A percentile compares a stretch with the other conserved stretches of the same genome.
Conservation (phyloP, 2,329 filamentous ascomycete genomes). For the Diaporthe amygdali region DNA sequence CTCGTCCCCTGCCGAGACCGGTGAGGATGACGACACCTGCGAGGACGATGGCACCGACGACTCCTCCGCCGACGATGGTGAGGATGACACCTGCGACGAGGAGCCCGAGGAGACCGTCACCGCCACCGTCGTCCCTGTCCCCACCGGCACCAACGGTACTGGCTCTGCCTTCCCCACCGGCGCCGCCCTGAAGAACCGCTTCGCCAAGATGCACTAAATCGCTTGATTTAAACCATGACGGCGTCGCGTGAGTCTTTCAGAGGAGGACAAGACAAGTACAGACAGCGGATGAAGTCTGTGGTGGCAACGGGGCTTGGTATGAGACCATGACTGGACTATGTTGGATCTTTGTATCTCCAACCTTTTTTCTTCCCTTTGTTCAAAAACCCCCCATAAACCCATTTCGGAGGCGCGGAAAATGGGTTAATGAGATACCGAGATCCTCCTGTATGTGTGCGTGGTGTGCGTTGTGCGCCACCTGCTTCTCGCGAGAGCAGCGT, state of each 20-base stretch:
- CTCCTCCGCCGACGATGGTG: not conserved
- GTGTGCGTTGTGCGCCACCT: not conserved
- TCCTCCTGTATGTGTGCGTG: not conserved
- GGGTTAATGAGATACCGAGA: slow-evolving; percentile 12
- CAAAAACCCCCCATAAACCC: not conserved
- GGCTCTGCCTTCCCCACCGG: slow-evolving; percentile 24
- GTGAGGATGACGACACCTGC: slow-evolving; percentile 13
- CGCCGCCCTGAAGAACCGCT: slow-evolving; percentile 22
- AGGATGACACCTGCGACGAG: slow-evolving; percentile 19
- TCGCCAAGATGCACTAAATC: slow-evolving; percentile 25
- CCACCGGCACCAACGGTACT: slow-evolving; percentile 17
- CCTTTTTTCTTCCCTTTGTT: slow-evolving; percentile 20
- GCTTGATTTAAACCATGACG: not conserved
- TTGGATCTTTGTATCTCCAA: slow-evolving; percentile 21
- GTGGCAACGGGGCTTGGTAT: slow-evolving; percentile 22
- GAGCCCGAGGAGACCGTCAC: slow-evolving; percentile 25
- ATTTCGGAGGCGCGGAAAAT: not conserved
- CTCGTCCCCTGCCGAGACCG: not conserved
- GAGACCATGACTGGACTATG: slow-evolving; percentile 24
- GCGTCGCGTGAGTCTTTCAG: not conserved
- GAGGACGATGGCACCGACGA: slow-evolving; percentile 17
- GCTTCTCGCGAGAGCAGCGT: not conserved
- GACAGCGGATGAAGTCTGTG: not conserved
- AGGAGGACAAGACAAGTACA: not conserved
- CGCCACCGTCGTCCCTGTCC: slow-evolving; percentile 21